phyloP scores from a whole-genome alignment of 495 filamentous ascomycete species.

The Aspergillus biplanus region DNA sequence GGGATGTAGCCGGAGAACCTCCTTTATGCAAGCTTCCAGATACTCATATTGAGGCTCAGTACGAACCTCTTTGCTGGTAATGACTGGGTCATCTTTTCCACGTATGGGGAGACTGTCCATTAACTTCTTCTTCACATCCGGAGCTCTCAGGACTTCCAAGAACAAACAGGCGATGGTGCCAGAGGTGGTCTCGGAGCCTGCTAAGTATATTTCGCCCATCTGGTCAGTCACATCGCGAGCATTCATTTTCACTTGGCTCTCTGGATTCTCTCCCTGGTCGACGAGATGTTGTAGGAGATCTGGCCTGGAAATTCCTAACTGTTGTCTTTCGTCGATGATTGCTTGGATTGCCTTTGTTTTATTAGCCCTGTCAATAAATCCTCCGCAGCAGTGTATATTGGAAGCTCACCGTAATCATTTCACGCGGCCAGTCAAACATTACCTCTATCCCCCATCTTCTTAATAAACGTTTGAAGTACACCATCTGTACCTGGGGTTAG shows the following conservation, averaged over 20 bases:
- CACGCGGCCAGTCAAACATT: not conserved
- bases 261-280: not conserved
- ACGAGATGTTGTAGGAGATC: not conserved
- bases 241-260: not conserved
- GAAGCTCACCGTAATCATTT: not conserved
- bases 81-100: not conserved
- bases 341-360: not conserved
- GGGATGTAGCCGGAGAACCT: conserved; percentile 16
- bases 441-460: not conserved
- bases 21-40: conserved; percentile 21
- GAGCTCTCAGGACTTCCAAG: not conserved
- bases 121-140: not conserved
- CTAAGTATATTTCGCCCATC: not conserved
- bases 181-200: not conserved
- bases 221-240: not conserved
- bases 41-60: conserved; percentile 13
- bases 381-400: not conserved
- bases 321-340: not conserved
- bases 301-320: not conserved
- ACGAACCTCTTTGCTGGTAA: conserved; percentile 4
- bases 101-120: not conserved
- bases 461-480: not conserved
- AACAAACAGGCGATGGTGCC: not conserved
- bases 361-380: not conserved
- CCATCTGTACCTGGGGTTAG: not conserved